Conservation (phyloP, 495 filamentous ascomycete species). For the Staphylotrichum longicolle region DNA sequence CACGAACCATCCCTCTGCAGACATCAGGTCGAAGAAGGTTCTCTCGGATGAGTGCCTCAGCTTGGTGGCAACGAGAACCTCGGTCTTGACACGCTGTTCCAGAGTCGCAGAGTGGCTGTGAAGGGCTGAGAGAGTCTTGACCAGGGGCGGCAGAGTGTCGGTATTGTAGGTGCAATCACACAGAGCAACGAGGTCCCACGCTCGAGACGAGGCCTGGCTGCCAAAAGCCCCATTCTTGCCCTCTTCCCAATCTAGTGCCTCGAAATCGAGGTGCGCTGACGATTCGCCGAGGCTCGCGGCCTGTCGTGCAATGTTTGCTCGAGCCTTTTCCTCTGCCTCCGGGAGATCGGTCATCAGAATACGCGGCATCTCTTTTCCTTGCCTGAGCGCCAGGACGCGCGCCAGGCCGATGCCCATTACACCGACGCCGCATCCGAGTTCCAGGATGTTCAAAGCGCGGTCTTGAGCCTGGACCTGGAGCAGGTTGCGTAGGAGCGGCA, state of each 20-base stretch:
- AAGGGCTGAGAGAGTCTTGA: conserved; percentile 63
- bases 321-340: conserved; percentile 60
- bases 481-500: conserved; percentile 23
- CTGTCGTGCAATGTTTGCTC: conserved; percentile 41
- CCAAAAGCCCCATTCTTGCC: conserved; percentile 39
- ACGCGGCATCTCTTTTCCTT: conserved; percentile 25
- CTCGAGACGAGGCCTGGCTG: conserved; percentile 34
- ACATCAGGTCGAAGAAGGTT: conserved; percentile 76
- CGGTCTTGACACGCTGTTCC: conserved; percentile 20
- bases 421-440: conserved; percentile 83
- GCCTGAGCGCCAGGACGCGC: conserved; percentile 45
- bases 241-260: conserved; percentile 72
- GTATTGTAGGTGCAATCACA: conserved; percentile 96
- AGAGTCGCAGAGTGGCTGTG: conserved; percentile 24
- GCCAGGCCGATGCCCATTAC: conserved; percentile 77
- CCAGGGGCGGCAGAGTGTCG: conserved; percentile 73
- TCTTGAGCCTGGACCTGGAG: conserved; percentile 18
- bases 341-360: conserved; percentile 80
- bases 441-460: conserved; percentile 55
- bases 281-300: conserved; percentile 8
- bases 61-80: conserved; percentile 76
- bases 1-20: conserved; percentile 51
- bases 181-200: conserved; percentile 71
- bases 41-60: conserved; percentile 78
- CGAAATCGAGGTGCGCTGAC: conserved; percentile 43